Evolutionary conservation across 148 eudicot genomes (phyloP).

Genomic region (Silene latifolia): DNA sequence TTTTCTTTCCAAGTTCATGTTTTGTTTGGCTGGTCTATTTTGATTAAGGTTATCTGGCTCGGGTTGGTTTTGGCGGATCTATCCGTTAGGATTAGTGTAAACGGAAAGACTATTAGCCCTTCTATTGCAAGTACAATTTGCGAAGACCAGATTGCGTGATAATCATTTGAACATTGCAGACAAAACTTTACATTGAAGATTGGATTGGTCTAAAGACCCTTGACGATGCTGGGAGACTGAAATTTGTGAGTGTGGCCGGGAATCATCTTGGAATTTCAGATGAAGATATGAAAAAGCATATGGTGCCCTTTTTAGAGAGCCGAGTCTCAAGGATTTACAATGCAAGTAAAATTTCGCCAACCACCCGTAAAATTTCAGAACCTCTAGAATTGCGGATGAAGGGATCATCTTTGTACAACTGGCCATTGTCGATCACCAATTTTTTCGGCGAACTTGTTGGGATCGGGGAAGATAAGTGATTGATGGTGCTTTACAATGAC

Average conservation of each 20-base stretch:
- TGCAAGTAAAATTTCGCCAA: not conserved
- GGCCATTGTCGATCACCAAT: not conserved
- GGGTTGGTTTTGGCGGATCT: not conserved
- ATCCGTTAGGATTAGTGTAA: too few species aligned
- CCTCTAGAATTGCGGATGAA: not conserved
- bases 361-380: not conserved
- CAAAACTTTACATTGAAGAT: conserved; percentile 71
- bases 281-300: conserved; percentile 46
- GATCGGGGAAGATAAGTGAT: not conserved
- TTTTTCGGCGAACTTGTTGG: not conserved
- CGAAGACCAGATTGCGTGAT: too few species aligned
- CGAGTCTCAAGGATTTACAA: conserved; percentile 7
- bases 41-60: too few species aligned
- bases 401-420: conserved; percentile 6
- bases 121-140: too few species aligned
- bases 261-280: conserved; percentile 71
- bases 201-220: conserved; percentile 89
- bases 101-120: too few species aligned
- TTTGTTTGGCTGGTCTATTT: conserved; percentile 15
- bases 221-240: conserved; percentile 68
- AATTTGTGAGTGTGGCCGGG: conserved; percentile 65
- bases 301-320: conserved; percentile 66
- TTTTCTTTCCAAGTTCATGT: too few species aligned
- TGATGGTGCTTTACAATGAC: not conserved
- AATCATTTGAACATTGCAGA: conserved; percentile 34